These are phyloP conservation scores for Elsinoe fawcettii DNA, from an alignment of 2,329 filamentous ascomycete genomes.

Conservation along the genomic window DNA sequence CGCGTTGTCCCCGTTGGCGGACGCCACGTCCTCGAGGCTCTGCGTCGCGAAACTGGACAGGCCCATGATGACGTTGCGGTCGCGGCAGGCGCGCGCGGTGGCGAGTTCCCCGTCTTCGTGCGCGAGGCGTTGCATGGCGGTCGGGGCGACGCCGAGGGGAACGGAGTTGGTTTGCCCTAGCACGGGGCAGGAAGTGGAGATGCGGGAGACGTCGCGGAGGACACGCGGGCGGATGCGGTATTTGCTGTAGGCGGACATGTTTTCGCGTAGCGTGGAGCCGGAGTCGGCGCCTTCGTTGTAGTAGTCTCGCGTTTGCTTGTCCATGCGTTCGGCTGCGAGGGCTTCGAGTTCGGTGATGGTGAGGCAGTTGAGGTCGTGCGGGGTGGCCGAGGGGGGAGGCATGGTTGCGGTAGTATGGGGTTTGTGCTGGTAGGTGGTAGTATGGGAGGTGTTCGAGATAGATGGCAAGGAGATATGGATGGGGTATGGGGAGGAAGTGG, in stretches of 20 bases:
- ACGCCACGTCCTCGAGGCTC: slow-evolving; percentile 45
- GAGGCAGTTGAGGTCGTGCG: slow-evolving; percentile 35
- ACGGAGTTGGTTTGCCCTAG: slow-evolving; percentile 40
- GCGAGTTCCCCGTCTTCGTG: slow-evolving; percentile 47
- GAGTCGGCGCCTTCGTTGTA: slow-evolving; percentile 34
- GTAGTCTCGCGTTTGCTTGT: slow-evolving; percentile 35
- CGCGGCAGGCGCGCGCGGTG: slow-evolving; percentile 42
- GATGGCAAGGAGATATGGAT: background rate
- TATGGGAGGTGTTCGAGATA: background rate
- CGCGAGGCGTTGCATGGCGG: slow-evolving; percentile 47
- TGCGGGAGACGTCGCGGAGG: slow-evolving; percentile 33
- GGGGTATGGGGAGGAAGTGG: background rate
- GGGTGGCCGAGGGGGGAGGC: slow-evolving; percentile 17
- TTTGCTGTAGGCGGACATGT: slow-evolving; percentile 45
- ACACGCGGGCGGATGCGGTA: slow-evolving; percentile 37
- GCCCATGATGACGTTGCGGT: slow-evolving; percentile 41
- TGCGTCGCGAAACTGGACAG: slow-evolving; percentile 44
- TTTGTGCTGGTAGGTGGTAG: too few relatives aligned
- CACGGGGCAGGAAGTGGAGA: slow-evolving; percentile 38
- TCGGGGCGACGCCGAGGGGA: slow-evolving; percentile 48
- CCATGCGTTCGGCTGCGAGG: slow-evolving; percentile 32
- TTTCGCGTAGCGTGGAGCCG: slow-evolving; percentile 38
- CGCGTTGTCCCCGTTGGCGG: slow-evolving; percentile 32
- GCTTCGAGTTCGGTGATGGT: slow-evolving; percentile 36
- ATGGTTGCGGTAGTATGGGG: background rate